Evolutionary conservation across 805 yeast species (phyloP).

Genomic region (Hanseniaspora vineae): DNA sequence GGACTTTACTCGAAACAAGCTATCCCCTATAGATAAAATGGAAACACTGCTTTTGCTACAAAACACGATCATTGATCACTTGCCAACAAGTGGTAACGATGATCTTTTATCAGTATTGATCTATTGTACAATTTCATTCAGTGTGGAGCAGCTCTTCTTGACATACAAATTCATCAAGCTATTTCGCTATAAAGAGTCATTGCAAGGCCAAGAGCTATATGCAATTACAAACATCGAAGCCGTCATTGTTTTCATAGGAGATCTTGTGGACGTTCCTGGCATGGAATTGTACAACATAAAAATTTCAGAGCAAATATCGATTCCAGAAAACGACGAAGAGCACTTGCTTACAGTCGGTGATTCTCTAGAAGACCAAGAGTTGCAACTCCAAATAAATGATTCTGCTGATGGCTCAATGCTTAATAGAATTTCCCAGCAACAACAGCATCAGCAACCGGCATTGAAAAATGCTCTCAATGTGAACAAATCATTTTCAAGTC

Average conservation of each 20-base stretch:
- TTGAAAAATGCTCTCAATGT: slow-evolving; percentile 19
- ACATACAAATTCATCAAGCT: slow-evolving; percentile 20
- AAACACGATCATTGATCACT: slow-evolving; percentile 13
- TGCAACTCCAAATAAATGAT: background rate
- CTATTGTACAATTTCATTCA: slow-evolving; percentile 15
- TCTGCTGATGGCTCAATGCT: background rate
- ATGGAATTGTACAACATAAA: slow-evolving; percentile 9
- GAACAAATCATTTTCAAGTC: slow-evolving; percentile 17
- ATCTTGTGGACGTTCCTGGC: slow-evolving; percentile 13
- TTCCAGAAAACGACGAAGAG: background rate
- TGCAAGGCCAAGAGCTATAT: slow-evolving; percentile 22
- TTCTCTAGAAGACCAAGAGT: slow-evolving; percentile 1
- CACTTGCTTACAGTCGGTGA: background rate
- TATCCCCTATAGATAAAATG: slow-evolving; percentile 21
- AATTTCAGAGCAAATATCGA: slow-evolving; percentile 8
- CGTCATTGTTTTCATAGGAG: slow-evolving; percentile 18
- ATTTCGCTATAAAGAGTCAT: slow-evolving; percentile 20
- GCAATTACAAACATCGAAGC: slow-evolving; percentile 24
- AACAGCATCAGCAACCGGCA: background rate
- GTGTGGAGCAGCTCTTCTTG: slow-evolving; percentile 16
- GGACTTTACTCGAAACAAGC: slow-evolving; percentile 12
- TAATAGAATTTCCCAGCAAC: background rate
- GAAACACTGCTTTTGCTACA: slow-evolving; percentile 16
- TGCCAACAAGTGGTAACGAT: slow-evolving; percentile 20
- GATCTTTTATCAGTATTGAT: slow-evolving; percentile 21